Base-by-base conservation (phyloP, 495 filamentous ascomycete species). In the Barbatosphaeria neglecta region DNA sequence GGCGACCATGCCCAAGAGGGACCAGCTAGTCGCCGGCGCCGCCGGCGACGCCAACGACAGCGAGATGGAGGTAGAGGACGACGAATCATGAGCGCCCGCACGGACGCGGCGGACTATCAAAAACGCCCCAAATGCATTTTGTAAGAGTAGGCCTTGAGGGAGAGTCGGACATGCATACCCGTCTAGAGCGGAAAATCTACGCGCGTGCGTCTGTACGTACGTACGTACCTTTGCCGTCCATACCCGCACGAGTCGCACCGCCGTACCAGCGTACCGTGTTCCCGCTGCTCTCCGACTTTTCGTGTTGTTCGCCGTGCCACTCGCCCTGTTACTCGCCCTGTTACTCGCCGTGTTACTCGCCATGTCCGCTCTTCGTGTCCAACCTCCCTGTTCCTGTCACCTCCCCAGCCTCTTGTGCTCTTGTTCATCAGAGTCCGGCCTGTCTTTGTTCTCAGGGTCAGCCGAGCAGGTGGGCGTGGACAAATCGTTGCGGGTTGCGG, bases 1-100 rank as follows among this genome's bases (percentile, higher is more conserved):
- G 61, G 92, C 92, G 11, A 87, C 72, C 15, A 73, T 74, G 58
- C 70, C 74, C 4, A 71, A 68, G 57, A 78, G 76, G 62, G 73
- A 78, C n/a, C n/a, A n/a, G 19, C 46, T 37, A 20, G 56, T 60
- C 23, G 53, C 54, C 7, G 54, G 45, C 22, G 56, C 62, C 27
- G 82, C 81, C 48, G 77, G 74, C 18, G 62, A 67, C 28, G 49
- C 74, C 24, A 78, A 80, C 43, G 82, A 74, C 16, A 71, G 68
- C 37, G 51, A 67, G 40, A 74, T 77, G 67, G 76, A 80, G 4
- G 70, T 73, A 31, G 71, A 75, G 48, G 70, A 71, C 16, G 67
- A 72, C 53, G 53, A 70, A 22, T 22, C 15, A 15, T 24, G 38
- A 23, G 39, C 20, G 18, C 5, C 15, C 13, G 33, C 6, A 37